A percentile compares a stretch with the other conserved stretches of the same genome.
phyloP scores from a whole-genome alignment of 2,329 filamentous ascomycete species.

The Cercospora berteroae region DNA sequence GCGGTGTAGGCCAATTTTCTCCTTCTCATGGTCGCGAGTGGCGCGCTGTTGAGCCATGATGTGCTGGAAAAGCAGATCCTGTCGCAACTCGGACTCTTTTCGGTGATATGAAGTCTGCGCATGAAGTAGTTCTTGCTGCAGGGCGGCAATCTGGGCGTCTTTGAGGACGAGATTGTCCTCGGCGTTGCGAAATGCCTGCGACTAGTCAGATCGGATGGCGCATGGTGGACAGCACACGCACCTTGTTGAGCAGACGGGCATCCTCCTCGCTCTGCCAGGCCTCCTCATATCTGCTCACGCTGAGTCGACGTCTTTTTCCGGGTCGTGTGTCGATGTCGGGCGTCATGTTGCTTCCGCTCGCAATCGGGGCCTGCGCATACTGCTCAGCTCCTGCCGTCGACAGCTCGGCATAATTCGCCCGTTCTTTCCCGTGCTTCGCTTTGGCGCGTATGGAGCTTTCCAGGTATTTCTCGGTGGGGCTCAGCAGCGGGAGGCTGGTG shows the following conservation, averaged over 20 bases:
- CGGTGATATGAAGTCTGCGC: background rate
- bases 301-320: conserved; percentile 6
- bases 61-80: conserved; percentile 14
- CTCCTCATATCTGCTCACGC: background rate
- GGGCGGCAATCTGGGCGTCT: conserved; percentile 1
- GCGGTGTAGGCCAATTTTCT: conserved; percentile 8
- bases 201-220: background rate
- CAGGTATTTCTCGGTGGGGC: background rate
- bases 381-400: background rate
- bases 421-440: background rate
- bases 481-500: background rate
- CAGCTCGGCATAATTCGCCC: background rate
- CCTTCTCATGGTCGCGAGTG: conserved; percentile 1
- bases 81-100: conserved; percentile 6
- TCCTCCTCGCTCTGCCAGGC: conserved; percentile 4
- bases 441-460: background rate
- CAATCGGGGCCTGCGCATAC: background rate
- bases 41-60: conserved; percentile 7
- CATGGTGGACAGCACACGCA: background rate
- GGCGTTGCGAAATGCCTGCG: conserved; percentile 2
- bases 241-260: conserved; percentile 6
- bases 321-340: background rate
- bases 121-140: background rate
- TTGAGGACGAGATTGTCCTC: conserved; percentile 1
- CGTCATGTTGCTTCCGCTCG: background rate